Evolutionary conservation across 2,329 filamentous ascomycete species (phyloP).

Genomic region (Exophiala bonariae): DNA sequence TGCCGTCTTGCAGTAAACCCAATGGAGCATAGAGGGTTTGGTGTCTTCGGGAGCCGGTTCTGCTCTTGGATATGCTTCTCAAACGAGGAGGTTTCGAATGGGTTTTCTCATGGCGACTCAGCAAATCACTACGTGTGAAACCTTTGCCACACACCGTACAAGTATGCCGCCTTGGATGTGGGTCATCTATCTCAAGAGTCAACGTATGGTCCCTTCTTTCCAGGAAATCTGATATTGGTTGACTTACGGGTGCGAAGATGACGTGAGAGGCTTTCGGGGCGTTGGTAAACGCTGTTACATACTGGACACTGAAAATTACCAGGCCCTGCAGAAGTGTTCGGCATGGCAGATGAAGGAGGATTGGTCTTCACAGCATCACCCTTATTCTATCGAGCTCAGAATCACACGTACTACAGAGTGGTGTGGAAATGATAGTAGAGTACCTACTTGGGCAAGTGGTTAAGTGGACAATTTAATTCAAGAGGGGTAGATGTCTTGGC

Average conservation of each 20-base stretch:
- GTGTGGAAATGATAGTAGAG: too few species aligned
- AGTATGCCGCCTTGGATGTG: background rate
- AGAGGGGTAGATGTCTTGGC: too few species aligned
- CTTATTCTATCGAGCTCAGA: too few species aligned
- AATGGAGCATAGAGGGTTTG: background rate
- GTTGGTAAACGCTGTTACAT: background rate
- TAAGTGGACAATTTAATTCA: too few species aligned
- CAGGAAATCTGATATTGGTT: background rate
- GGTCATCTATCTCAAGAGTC: background rate
- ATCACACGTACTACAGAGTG: too few species aligned
- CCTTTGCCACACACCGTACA: background rate
- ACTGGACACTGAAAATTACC: background rate
- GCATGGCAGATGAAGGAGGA: too few species aligned
- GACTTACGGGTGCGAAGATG: background rate
- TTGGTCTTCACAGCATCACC: too few species aligned
- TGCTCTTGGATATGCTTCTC: background rate
- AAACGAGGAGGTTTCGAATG: background rate
- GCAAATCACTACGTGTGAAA: conserved; percentile 1
- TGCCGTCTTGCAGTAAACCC: background rate
- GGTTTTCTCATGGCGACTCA: background rate
- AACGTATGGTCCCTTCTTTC: background rate
- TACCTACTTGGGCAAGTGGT: too few species aligned
- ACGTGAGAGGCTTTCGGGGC: background rate
- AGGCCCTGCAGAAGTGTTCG: background rate
- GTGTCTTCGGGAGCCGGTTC: background rate